phyloP scores from a whole-genome alignment of 768 basidiomycete genomes.

The Phlebiopsis flavidoalba region DNA sequence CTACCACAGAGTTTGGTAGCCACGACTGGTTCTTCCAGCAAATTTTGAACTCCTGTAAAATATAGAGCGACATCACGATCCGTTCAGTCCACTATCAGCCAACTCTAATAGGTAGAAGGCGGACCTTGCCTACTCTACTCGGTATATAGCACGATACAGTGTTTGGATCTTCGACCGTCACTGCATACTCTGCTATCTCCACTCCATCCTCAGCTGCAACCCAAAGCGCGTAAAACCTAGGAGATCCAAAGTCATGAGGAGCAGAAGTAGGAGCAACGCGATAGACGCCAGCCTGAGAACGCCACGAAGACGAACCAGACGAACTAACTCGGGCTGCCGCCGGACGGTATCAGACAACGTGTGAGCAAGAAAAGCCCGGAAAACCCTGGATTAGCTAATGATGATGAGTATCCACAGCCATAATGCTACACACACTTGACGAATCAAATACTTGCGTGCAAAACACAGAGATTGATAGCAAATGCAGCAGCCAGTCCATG shows the following conservation, averaged over 20 bases:
- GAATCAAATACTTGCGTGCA: slow-evolving; percentile 2
- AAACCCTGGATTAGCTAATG: background rate
- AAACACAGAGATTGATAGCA: background rate
- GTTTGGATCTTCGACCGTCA: slow-evolving; percentile 4
- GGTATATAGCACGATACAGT: slow-evolving; percentile 10
- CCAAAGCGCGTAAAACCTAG: slow-evolving; percentile 2
- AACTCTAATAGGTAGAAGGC: background rate
- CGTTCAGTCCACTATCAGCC: too few relatives aligned
- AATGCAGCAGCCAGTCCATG: background rate
- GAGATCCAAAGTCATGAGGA: background rate
- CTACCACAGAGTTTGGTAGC: background rate
- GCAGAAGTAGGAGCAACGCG: background rate
- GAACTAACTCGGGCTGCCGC: too few relatives aligned
- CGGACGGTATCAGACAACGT: background rate
- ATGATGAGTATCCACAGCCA: background rate
- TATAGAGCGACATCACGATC: background rate
- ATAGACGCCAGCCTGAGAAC: background rate
- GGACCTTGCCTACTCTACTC: slow-evolving; percentile 7
- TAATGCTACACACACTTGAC: slow-evolving; percentile 4
- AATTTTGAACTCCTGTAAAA: slow-evolving; percentile 4
- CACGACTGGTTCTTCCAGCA: background rate
- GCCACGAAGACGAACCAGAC: too few relatives aligned
- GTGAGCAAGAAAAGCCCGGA: background rate
- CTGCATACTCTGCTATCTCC: background rate
- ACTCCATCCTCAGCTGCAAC: background rate